Evolutionary conservation across 2,329 filamentous ascomycete species (phyloP).

Genomic region (Mollisia scopiformis): DNA sequence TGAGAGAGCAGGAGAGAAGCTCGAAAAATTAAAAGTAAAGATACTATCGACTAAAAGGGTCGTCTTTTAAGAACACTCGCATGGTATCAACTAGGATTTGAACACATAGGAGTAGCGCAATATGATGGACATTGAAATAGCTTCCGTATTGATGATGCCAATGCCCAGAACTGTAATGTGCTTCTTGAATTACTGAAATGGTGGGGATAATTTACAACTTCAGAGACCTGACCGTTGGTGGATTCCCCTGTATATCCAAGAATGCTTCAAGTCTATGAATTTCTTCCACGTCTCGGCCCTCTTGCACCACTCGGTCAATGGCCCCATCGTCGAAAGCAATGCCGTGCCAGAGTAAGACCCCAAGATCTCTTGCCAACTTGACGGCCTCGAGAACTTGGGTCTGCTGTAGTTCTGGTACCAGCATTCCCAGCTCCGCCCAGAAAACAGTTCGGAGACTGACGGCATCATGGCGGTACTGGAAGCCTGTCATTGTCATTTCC

Average conservation of each 20-base stretch:
- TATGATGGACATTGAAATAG: too few relatives aligned
- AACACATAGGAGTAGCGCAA: too few relatives aligned
- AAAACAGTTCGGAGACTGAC: conserved; percentile 49
- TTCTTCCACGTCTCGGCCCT: conserved; percentile 53
- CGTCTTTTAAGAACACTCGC: too few relatives aligned
- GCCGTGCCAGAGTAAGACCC: conserved; percentile 65
- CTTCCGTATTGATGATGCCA: neutral
- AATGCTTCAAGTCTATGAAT: conserved; percentile 51
- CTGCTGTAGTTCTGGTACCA: conserved; percentile 35
- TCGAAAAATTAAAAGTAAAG: too few relatives aligned
- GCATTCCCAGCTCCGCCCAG: conserved; percentile 47
- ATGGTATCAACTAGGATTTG: too few relatives aligned
- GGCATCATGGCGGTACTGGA: conserved; percentile 49
- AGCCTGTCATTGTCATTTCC: conserved; percentile 37
- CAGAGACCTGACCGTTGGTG: too few relatives aligned
- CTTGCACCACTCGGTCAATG: conserved; percentile 59
- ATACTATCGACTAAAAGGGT: too few relatives aligned
- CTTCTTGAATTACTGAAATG: too few relatives aligned
- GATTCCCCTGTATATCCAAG: conserved; percentile 12
- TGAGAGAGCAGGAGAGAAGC: neutral
- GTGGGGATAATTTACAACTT: neutral
- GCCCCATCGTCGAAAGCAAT: conserved; percentile 64
- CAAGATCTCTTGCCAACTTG: conserved; percentile 50
- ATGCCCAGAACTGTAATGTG: too few relatives aligned
- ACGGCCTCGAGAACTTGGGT: conserved; percentile 39